Base-by-base conservation (phyloP, 371 early-diverging fungal genomes). In the Saksenaea oblongispora region DNA sequence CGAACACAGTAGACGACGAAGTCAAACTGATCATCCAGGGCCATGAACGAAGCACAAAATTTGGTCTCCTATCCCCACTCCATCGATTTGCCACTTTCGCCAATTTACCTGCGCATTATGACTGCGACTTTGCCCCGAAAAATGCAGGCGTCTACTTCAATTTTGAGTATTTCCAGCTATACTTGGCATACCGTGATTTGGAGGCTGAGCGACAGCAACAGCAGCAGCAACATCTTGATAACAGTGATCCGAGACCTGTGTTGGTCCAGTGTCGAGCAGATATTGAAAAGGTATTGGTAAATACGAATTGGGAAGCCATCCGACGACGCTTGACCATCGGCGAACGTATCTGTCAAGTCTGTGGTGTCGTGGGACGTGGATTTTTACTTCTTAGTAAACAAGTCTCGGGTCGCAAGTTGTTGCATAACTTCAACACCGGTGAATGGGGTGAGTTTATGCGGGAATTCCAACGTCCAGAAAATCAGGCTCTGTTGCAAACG, bases 231-330 rank as follows among this genome's bases (percentile, higher is more conserved):
- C 47, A 42, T 27, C 66, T 66, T 15, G 75, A 65, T 0, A 63
- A 69, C 5, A 42, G 65, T 10, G 81, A 80, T 56, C 59, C 76
- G 0, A 63, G 79, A 22, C 70, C 79, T 7, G 63, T 79, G 17
- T 13, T 75, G 35, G 73, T 72, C 0, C 82, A 82, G 57, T 77
- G 75, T 24, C 77, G 82, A 11, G 59, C 78, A 7, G 82, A 82
- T n/a, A 74, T 82, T 28, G 82, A 82, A 62, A 75, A 74, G 28
- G 71, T 77, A 1, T 61, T 82, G 8, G 76, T 75, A 9, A 82
- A 65, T 55, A 82, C 79, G 22, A 82, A 82, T 31, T 82, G 82
- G 82, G 82, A 82, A 59, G 82, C 82, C 5, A 79, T 82, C 42
- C 79, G 82, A 13, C 70, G 82, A 54, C 75, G 82, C 22, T 54